Base-by-base conservation (phyloP, 2,329 filamentous ascomycete species). In the Ophiostoma australiae region DNA sequence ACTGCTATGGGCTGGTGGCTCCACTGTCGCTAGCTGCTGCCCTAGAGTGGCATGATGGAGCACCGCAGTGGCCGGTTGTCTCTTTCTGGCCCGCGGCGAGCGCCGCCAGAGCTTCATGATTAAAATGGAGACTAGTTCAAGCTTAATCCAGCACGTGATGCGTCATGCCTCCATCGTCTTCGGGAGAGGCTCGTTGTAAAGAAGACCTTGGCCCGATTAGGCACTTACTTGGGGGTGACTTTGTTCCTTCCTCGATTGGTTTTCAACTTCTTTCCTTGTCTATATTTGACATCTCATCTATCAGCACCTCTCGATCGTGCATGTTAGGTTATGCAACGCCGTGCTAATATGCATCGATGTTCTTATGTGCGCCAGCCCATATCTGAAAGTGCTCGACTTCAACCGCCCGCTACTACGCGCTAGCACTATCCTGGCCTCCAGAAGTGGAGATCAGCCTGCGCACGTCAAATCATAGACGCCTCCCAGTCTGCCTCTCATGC, bases 21-120 rank as follows among this genome's bases (percentile, higher is more conserved):
- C 71, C 71, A 72, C 71, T 35, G 39, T 35, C n/a, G 1, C 15
- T 48, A 33, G 41, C 52, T 27, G 35, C 20, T 66, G 33, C 33
- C 35, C 33, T 23, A 20, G 35, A 55, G 69, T 72, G 71, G 71
- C 71, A 72, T 70, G 71, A 72, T 67, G 52, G 67, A 10, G n/a
- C 17, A 44, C 58, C 66, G 67, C 66, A 61, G 44, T 72, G 63
- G 71, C 71, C 63, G 65, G 71, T 70, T 69, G 58, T 33, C n/a
- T n/a, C 44, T 48, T 48, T 48, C 11, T 48, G 44, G 44, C 44
- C 23, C 8, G 48, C 70, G 70, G 70, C 63, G 70, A 41, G 63
- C 3, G 68, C 71, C 68, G 71, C 20, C 52, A 27, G 11, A 27
- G 27, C 4, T 58, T 31, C 52, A 58, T 31, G 52, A 58, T 27